Percentiles rank a stretch among this genome's conserved stretches.
These are phyloP conservation scores for Coemansia sp. DNA, from an alignment of 192 early-diverging fungal species.

Conservation along the genomic window DNA sequence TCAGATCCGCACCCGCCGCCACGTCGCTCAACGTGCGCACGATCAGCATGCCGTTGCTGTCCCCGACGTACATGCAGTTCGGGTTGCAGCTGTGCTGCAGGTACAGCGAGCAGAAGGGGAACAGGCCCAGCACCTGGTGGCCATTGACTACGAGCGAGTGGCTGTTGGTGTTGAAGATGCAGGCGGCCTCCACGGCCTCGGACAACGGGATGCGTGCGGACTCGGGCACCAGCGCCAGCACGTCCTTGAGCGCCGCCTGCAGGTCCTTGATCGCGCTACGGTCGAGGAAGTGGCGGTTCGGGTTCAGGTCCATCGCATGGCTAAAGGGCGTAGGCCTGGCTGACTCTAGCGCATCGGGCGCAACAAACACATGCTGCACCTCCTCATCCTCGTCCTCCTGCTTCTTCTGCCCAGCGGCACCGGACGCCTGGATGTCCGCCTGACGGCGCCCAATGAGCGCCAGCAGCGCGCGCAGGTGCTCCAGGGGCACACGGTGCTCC, in stretches of 20 bases:
- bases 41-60: constrained; percentile 52
- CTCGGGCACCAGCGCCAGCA: constrained; percentile 43
- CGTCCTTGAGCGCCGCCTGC: constrained; percentile 38
- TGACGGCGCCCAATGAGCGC: constrained; percentile 38
- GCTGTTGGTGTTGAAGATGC: constrained; percentile 64
- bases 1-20: constrained; percentile 56
- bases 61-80: constrained; percentile 64
- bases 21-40: constrained; percentile 60
- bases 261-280: constrained; percentile 34
- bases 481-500: constrained; percentile 23
- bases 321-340: constrained; percentile 22
- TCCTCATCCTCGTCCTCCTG: too few species aligned
- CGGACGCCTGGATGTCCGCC: constrained; percentile 1
- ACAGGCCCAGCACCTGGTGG: constrained; percentile 62
- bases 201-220: constrained; percentile 26
- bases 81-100: constrained; percentile 73
- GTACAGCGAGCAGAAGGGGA: constrained; percentile 66
- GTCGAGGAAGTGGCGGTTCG: constrained; percentile 48
- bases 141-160: constrained; percentile 56
- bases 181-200: constrained; percentile 53
- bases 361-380: too few species aligned
- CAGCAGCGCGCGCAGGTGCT: constrained; percentile 39
- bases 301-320: constrained; percentile 38
- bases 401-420: too few species aligned
- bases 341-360: too few species aligned